Evolutionary conservation across 1,284 basidiomycete species (phyloP).

Genomic region (Ceratobasidium sp.): DNA sequence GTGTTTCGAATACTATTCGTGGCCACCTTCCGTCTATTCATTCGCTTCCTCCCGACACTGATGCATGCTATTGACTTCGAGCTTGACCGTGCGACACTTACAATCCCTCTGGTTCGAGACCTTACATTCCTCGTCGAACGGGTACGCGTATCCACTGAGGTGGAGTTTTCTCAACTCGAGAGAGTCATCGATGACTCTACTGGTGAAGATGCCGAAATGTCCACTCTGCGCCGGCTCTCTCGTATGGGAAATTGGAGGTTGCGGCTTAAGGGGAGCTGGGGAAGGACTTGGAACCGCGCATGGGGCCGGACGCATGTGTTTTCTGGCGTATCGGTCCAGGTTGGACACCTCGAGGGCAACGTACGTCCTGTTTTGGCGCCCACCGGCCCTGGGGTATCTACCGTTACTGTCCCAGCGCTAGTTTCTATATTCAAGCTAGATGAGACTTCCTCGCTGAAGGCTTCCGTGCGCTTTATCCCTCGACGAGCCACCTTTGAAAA

Average conservation of each 20-base stretch:
- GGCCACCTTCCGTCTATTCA: conserved; percentile 63
- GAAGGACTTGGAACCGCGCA: conserved; percentile 74
- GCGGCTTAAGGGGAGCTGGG: conserved; percentile 70
- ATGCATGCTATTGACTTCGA: conserved; percentile 77
- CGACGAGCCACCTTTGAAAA: conserved; percentile 34
- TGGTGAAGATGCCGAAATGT: conserved; percentile 42
- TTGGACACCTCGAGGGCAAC: conserved; percentile 66
- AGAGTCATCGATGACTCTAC: conserved; percentile 42
- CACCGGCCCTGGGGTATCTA: not conserved
- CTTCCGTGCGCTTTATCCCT: conserved; percentile 42
- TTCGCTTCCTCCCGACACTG: conserved; percentile 73
- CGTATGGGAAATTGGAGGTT: conserved; percentile 71
- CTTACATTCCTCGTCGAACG: conserved; percentile 65
- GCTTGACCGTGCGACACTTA: conserved; percentile 67
- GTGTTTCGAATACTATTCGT: conserved; percentile 69
- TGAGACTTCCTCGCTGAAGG: conserved; percentile 35
- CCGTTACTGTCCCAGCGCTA: conserved; percentile 23
- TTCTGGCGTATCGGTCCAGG: conserved; percentile 65
- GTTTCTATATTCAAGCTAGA: conserved; percentile 45
- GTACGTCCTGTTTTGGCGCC: conserved; percentile 53
- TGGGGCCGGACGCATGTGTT: conserved; percentile 72
- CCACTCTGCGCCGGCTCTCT: conserved; percentile 33
- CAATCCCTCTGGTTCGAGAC: conserved; percentile 65
- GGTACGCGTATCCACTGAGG: conserved; percentile 66
- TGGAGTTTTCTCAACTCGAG: conserved; percentile 68